Percentiles rank a stretch among this genome's conserved stretches.
phyloP scores from a whole-genome alignment of 805 yeast genomes.

The Wickerhamomyces sydowiorum region DNA sequence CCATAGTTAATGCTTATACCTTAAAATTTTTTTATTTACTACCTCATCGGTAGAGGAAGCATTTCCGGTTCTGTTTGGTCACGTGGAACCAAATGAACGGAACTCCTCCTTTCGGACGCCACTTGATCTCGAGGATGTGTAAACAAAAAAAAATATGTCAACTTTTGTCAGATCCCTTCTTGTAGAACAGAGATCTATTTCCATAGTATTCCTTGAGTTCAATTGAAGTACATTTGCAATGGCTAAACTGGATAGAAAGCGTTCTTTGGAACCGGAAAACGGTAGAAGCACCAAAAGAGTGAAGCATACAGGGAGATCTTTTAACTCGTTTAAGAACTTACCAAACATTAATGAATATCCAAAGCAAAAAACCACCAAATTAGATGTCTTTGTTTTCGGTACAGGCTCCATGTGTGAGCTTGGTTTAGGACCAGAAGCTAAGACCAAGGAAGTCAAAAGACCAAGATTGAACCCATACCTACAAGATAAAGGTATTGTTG shows the following conservation, averaged over 20 bases:
- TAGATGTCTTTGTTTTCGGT: conserved; percentile 92
- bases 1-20: background rate
- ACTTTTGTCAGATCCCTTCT: background rate
- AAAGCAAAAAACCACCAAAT: conserved; percentile 21
- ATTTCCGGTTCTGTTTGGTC: too few relatives aligned
- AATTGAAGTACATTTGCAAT: conserved; percentile 5
- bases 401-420: conserved; percentile 96
- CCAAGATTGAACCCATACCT: conserved; percentile 87
- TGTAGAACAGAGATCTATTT: background rate
- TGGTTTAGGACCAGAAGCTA: conserved; percentile 94
- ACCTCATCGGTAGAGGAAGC: conserved; percentile 3
- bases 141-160: background rate
- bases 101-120: background rate
- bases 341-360: conserved; percentile 24
- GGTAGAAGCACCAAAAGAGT: conserved; percentile 12
- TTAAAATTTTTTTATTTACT: conserved; percentile 1
- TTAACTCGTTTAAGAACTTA: conserved; percentile 20
- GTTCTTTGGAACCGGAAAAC: conserved; percentile 14
- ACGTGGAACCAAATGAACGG: too few relatives aligned
- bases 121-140: background rate
- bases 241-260: conserved; percentile 23
- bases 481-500: conserved; percentile 68
- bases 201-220: background rate
- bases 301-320: conserved; percentile 24
- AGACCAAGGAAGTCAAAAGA: conserved; percentile 89